Evolutionary conservation across 1,284 basidiomycete species (phyloP), one percentile per base, ranked within the genome.

Genomic region (Cystobasidium pallidum): DNA sequence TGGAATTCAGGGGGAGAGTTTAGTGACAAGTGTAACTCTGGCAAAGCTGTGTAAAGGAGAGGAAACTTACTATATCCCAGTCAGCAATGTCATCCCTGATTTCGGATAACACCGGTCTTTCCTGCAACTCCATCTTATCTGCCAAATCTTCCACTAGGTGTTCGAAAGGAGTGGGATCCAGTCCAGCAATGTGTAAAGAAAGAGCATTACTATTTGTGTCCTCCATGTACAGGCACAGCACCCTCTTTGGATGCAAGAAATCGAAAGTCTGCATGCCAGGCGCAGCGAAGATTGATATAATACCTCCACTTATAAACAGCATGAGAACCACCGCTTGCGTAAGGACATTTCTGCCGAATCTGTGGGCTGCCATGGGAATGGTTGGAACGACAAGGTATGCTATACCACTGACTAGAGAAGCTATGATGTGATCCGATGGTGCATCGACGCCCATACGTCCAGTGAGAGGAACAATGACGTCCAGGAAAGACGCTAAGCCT

Each of bases 401-500:
- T 19, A 78, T 64, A 1, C 57, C 76, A 10, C 66, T 52, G 11
- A 70, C 68, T 13, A 55, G 77, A 13, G 88, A 87, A 0, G 92
- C 94, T 61, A 98, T 91, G 79, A 98, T 90, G 78, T 91, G 86
- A 78, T 99, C 95, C 0, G 88, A 88, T 0, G 94, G 93, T 0
- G 89, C 90, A 45, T 89, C 86, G 32, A 70, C 66, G 15, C 81
- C 81, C 76, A 79, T 79, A 75, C 83, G 65, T 79, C 88, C 81
- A 74, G 92, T 91, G 76, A 98, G 82, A 0, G 95, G 95, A 0
- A 96, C 92, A 78, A 99, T 96, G 19, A 98, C 89, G 74, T 95
- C 90, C 26, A 94, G 79, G 4, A 91, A 88, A 1, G 86, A 86
- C 47, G 86, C 84, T 65, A 90, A 82, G 26, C 92, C 82, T 79